These are phyloP conservation scores for Magnusiomyces ingens DNA, from an alignment of 1,139 yeast species.

Conservation along the genomic window DNA sequence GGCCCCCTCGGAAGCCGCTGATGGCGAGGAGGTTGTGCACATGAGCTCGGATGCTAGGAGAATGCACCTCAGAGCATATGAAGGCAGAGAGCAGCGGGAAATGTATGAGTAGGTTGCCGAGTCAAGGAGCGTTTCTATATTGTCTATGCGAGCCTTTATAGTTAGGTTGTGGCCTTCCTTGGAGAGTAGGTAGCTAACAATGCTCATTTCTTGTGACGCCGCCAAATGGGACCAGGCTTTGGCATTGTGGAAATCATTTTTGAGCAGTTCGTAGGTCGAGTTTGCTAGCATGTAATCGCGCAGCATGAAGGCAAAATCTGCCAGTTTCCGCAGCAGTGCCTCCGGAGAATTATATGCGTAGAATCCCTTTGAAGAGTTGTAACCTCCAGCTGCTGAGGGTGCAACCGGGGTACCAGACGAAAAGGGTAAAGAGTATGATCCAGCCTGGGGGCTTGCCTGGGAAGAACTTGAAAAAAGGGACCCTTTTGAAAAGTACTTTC, in stretches of 20 bases:
- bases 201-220: constrained; percentile 81
- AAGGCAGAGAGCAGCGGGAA: constrained; percentile 57
- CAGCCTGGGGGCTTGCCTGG: constrained; percentile 17
- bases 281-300: constrained; percentile 84
- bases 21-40: constrained; percentile 26
- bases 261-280: constrained; percentile 73
- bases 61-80: constrained; percentile 50
- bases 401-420: constrained; percentile 17
- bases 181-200: constrained; percentile 62
- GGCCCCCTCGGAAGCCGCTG: constrained; percentile 32
- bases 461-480: constrained; percentile 24
- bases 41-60: constrained; percentile 35
- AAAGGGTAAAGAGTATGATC: constrained; percentile 22
- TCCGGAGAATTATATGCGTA: constrained; percentile 63
- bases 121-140: constrained; percentile 61
- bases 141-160: constrained; percentile 51
- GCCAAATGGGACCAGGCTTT: constrained; percentile 83
- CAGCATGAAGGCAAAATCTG: constrained; percentile 87
- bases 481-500: constrained; percentile 41
- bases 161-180: constrained; percentile 40
- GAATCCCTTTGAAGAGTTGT: constrained; percentile 43
- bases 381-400: constrained; percentile 19
- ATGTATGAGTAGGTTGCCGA: constrained; percentile 55
- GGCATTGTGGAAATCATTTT: constrained; percentile 70
- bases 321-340: constrained; percentile 70